Conservation (phyloP, 2,329 filamentous ascomycete species). For the Hypoxylon sp. region DNA sequence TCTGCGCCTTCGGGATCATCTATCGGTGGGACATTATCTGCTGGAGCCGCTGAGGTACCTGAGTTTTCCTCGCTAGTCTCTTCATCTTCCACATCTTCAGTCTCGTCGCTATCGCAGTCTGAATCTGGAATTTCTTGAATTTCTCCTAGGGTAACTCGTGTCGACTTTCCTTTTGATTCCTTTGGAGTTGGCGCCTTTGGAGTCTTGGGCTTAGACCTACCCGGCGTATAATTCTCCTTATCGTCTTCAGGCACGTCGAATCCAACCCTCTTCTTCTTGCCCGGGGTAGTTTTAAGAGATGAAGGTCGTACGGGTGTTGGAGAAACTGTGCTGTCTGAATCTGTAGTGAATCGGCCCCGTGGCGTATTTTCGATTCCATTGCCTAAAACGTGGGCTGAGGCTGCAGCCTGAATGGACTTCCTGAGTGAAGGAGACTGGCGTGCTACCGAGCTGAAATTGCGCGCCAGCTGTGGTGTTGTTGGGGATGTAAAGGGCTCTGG, state of each 20-base stretch:
- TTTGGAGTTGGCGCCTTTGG: slow-evolving; percentile 42
- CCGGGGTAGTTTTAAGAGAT: slow-evolving; percentile 35
- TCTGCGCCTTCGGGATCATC: slow-evolving; percentile 28
- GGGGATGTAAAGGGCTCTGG: slow-evolving; percentile 42
- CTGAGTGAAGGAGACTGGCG: slow-evolving; percentile 40
- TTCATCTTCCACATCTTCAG: slow-evolving; percentile 36
- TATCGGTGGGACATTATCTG: slow-evolving; percentile 16
- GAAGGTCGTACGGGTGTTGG: slow-evolving; percentile 39
- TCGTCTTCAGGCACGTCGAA: slow-evolving; percentile 45
- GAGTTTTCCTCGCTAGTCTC: slow-evolving; percentile 20
- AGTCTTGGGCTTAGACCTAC: slow-evolving; percentile 44
- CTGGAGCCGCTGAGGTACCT: slow-evolving; percentile 2
- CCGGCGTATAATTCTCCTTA: slow-evolving; percentile 49
- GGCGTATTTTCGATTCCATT: slow-evolving; percentile 39
- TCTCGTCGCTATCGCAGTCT: slow-evolving; percentile 39
- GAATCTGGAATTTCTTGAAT: slow-evolving; percentile 45
- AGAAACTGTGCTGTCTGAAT: slow-evolving; percentile 44
- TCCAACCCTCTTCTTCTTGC: slow-evolving; percentile 41
- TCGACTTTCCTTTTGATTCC: too few relatives aligned
- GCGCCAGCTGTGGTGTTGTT: slow-evolving; percentile 40
- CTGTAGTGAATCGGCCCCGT: slow-evolving; percentile 40
- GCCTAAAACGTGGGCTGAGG: slow-evolving; percentile 33
- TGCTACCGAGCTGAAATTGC: slow-evolving; percentile 34
- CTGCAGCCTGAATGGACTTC: slow-evolving; percentile 40
- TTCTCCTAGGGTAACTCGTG: too few relatives aligned